Conservation (phyloP, 2,329 filamentous ascomycete genomes). For the Juglanconis oblonga region DNA sequence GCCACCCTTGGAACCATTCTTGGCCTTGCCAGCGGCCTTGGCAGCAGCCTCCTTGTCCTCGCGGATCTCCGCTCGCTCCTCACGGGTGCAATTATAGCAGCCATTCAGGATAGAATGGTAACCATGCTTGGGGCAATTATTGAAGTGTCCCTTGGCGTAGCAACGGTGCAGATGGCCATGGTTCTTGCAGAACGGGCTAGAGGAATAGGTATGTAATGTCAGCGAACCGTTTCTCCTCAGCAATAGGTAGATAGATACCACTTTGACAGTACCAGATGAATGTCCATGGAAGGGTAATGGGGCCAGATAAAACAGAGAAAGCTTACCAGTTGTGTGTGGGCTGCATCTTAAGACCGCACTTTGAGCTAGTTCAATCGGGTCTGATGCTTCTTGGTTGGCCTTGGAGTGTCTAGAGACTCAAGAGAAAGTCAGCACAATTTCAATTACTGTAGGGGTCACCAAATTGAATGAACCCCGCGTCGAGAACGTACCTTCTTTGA, state of each 20-base stretch:
- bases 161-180: constrained; percentile 1
- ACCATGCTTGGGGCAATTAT: neutral
- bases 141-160: neutral
- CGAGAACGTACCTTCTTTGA: no score
- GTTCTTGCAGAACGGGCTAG: neutral
- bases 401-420: no score
- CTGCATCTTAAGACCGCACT: neutral
- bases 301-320: no score
- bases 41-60: neutral
- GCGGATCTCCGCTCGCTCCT: neutral
- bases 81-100: neutral
- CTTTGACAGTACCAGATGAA: no score
- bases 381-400: no score
- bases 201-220: neutral
- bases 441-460: no score
- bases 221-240: neutral
- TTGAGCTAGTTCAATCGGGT: no score
- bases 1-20: neutral
- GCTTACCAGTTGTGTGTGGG: neutral
- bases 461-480: no score
- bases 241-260: no score
- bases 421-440: no score
- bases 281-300: no score
- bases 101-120: neutral
- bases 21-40: neutral